Percentiles rank a stretch among this genome's conserved stretches.
These are phyloP conservation scores for Trebouxia gelatinosa DNA, from an alignment of 163 green algal genomes.

Conservation along the genomic window DNA sequence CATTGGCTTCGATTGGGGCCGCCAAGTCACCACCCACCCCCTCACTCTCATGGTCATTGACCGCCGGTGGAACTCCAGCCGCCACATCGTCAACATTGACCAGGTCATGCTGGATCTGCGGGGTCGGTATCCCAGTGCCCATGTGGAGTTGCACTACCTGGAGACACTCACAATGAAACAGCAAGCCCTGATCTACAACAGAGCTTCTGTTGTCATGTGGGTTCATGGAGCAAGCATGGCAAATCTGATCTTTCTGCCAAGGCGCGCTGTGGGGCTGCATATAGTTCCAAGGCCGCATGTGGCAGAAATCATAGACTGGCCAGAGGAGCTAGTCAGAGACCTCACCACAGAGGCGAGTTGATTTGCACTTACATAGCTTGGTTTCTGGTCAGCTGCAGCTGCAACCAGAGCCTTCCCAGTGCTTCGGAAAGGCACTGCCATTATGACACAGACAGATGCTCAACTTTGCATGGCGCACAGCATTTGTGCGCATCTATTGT, in stretches of 20 bases:
- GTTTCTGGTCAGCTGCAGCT: not conserved
- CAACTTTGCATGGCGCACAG: not conserved
- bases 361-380: not conserved
- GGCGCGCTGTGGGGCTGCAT: not conserved
- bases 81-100: constrained; percentile 21
- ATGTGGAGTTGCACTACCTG: constrained; percentile 15
- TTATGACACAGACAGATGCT: not conserved
- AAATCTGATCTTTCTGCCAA: constrained; percentile 22
- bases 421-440: not conserved
- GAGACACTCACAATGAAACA: constrained; percentile 6
- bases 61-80: not conserved
- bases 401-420: not conserved
- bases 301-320: constrained; percentile 4
- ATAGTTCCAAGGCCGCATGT: constrained; percentile 4
- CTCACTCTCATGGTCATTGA: constrained; percentile 1
- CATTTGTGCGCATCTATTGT: not conserved
- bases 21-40: not conserved
- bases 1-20: constrained; percentile 22
- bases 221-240: constrained; percentile 22
- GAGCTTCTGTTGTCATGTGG: not conserved
- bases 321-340: constrained; percentile 26
- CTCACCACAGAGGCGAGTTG: not conserved
- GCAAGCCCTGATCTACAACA: constrained; percentile 16
- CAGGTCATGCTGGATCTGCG: constrained; percentile 4
- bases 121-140: not conserved